Conservation (phyloP, 768 basidiomycete species). For the Dentipellis fragilis region DNA sequence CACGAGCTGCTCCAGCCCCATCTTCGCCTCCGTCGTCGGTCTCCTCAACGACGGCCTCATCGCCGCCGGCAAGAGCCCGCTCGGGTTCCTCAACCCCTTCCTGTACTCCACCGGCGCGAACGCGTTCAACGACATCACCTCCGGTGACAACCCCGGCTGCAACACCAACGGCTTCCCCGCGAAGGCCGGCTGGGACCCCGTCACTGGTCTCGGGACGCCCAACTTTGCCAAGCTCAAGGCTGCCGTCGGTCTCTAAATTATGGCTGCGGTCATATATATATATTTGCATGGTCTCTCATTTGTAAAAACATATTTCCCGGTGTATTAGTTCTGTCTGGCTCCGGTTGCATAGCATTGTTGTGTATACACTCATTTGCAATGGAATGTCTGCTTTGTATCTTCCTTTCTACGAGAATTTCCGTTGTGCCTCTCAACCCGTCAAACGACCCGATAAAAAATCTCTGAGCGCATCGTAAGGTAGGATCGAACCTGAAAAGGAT, state of each 20-base stretch:
- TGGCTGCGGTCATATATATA: slow-evolving; percentile 26
- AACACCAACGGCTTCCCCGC: not conserved
- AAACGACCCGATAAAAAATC: no score
- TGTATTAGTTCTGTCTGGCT: no score
- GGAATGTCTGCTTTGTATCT: no score
- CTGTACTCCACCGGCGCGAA: slow-evolving; percentile 20
- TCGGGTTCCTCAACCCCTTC: slow-evolving; percentile 25
- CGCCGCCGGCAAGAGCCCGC: slow-evolving; percentile 17
- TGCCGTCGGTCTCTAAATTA: slow-evolving; percentile 18
- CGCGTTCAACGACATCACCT: slow-evolving; percentile 25
- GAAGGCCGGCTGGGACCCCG: not conserved
- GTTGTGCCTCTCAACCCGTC: no score
- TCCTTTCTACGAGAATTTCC: no score
- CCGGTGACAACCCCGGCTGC: slow-evolving; percentile 9
- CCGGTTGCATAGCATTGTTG: no score
- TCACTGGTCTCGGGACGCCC: not conserved
- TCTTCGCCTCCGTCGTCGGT: slow-evolving; percentile 23
- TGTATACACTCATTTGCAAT: no score
- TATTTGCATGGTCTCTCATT: slow-evolving; percentile 6
- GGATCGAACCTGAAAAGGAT: no score
- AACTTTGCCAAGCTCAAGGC: no score
- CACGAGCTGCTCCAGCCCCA: slow-evolving; percentile 25
- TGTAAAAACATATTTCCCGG: not conserved
- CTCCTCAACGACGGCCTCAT: slow-evolving; percentile 25
- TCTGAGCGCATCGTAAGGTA: no score